These are phyloP conservation scores for Cutaneotrichosporon sp. DNA, from an alignment of 1,284 basidiomycete genomes.

Conservation along the genomic window DNA sequence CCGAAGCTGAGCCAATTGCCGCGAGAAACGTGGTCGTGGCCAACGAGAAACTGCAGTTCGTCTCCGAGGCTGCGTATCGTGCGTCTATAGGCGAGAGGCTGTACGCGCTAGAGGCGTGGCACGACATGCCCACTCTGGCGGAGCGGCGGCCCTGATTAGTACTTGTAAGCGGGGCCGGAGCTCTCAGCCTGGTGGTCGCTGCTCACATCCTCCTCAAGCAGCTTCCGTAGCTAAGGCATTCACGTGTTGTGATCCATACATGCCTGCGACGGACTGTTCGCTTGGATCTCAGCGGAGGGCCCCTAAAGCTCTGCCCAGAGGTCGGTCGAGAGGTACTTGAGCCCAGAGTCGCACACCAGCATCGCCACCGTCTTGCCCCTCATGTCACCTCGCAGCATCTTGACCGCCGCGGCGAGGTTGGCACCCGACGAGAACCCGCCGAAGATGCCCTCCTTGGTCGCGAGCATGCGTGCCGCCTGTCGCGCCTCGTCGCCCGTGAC, in stretches of 20 bases:
- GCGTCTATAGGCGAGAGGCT: neutral
- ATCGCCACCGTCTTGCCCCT: conserved; percentile 6
- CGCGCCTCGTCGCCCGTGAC: conserved; percentile 9
- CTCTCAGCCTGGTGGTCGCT: too few species aligned
- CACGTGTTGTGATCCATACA: too few species aligned
- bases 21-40: neutral
- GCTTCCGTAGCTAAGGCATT: too few species aligned
- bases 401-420: conserved; percentile 6
- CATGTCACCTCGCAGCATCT: conserved; percentile 8
- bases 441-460: conserved; percentile 7
- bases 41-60: neutral
- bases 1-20: too few species aligned
- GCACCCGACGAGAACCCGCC: conserved; percentile 10
- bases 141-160: too few species aligned
- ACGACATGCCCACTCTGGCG: too few species aligned
- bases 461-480: neutral
- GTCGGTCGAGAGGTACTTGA: conserved; percentile 11
- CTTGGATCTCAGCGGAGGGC: too few species aligned
- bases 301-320: conserved; percentile 7
- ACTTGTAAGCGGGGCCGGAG: too few species aligned
- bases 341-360: conserved; percentile 8
- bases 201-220: too few species aligned
- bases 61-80: neutral
- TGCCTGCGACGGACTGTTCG: too few species aligned
- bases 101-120: neutral